Conservation (phyloP, 2,329 filamentous ascomycete genomes). For the Spiromastix sp. region DNA sequence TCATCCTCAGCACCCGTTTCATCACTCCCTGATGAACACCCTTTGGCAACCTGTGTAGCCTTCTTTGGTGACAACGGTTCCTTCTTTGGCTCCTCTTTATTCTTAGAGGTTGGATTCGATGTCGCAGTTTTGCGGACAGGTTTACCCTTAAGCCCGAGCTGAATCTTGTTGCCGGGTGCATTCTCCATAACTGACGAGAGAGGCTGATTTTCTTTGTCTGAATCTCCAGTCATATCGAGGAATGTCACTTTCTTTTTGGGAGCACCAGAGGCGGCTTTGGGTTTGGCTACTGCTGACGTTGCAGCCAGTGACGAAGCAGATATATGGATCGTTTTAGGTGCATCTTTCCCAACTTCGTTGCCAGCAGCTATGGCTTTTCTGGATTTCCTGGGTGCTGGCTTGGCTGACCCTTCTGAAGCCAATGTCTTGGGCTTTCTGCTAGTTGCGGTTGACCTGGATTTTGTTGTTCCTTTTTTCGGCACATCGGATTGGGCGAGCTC, state of each 20-base stretch:
- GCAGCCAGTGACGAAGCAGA: constrained; percentile 3
- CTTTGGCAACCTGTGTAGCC: constrained; percentile 35
- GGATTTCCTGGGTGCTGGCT: constrained; percentile 10
- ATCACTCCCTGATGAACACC: constrained; percentile 22
- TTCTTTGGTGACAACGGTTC: constrained; percentile 40
- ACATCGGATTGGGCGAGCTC: constrained; percentile 18
- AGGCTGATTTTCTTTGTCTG: constrained; percentile 31
- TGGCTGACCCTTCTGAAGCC: constrained; percentile 5
- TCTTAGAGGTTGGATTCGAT: constrained; percentile 17
- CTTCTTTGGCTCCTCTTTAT: constrained; percentile 12
- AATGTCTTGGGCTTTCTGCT: constrained; percentile 9
- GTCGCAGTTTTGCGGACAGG: constrained; percentile 34
- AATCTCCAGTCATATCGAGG: constrained; percentile 28
- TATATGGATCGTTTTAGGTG: constrained; percentile 7
- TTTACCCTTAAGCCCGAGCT: constrained; percentile 33
- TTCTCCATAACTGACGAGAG: constrained; percentile 18
- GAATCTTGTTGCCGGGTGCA: constrained; percentile 15
- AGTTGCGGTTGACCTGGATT: constrained; percentile 4
- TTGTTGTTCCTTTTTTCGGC: constrained; percentile 10
- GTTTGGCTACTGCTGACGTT: constrained; percentile 10
- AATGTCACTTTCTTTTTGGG: constrained; percentile 38
- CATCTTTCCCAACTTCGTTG: constrained; percentile 9
- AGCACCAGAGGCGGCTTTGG: constrained; percentile 10
- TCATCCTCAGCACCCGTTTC: constrained; percentile 31
- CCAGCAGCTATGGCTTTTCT: constrained; percentile 7